Conservation (phyloP, 2,329 filamentous ascomycete species). For the Ceratocystis eucalypticola region DNA sequence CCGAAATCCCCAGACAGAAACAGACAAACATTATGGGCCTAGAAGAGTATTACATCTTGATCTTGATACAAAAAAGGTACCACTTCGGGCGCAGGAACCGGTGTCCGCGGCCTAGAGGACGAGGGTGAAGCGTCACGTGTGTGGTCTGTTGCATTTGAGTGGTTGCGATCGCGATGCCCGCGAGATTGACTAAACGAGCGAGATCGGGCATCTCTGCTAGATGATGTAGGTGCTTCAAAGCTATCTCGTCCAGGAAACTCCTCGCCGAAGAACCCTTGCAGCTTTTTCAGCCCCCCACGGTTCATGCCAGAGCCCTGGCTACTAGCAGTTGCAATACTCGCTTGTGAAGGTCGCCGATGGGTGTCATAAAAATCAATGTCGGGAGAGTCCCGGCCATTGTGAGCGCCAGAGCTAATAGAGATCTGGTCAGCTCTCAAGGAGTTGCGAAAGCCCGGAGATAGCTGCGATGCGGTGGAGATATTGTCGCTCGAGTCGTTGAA, state of each 20-base stretch:
- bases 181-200: conserved; percentile 48
- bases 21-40: neutral
- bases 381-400: conserved; percentile 40
- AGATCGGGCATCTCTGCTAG: conserved; percentile 46
- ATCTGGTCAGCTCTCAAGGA: conserved; percentile 16
- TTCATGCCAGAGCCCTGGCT: conserved; percentile 69
- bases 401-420: conserved; percentile 23
- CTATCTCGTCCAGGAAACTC: conserved; percentile 64
- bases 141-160: conserved; percentile 62
- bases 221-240: conserved; percentile 55
- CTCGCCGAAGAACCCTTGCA: conserved; percentile 87
- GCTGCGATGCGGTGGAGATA: conserved; percentile 45
- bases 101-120: conserved; percentile 68
- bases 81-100: conserved; percentile 77
- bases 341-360: conserved; percentile 68
- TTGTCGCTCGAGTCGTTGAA: conserved; percentile 66
- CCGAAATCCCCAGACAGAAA: neutral
- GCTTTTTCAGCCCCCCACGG: conserved; percentile 59
- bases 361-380: conserved; percentile 43
- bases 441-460: conserved; percentile 55
- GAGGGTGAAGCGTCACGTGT: conserved; percentile 62
- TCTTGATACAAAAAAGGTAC: conserved; percentile 97
- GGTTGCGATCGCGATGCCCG: conserved; percentile 58
- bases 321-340: conserved; percentile 73
- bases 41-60: conserved; percentile 46